Conservation (phyloP, 2,329 filamentous ascomycete genomes). For the Rasamsonia emersonii region DNA sequence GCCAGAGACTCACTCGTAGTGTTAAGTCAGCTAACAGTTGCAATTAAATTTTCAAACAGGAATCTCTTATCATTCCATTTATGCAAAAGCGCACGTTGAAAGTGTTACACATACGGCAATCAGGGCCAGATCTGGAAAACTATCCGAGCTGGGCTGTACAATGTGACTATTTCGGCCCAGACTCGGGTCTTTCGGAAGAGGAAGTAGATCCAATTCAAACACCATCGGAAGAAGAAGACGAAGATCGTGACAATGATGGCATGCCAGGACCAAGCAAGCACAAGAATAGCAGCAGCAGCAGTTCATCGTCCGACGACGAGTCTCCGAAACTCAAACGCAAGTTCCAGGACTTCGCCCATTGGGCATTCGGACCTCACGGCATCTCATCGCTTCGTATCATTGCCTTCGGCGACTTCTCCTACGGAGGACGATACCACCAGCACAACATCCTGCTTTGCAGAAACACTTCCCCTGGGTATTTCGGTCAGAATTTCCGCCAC, state of each 20-base stretch:
- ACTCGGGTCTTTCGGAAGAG: not conserved
- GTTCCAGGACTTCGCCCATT: constrained; percentile 3
- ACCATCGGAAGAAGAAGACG: not conserved
- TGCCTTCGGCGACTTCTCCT: constrained; percentile 1
- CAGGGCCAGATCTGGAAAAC: not conserved
- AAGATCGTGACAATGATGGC: too few relatives aligned
- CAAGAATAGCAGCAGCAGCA: not conserved
- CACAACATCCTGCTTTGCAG: not conserved
- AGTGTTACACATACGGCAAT: constrained; percentile 3
- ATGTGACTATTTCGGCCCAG: too few relatives aligned
- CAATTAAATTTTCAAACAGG: not conserved
- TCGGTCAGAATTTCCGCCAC: not conserved
- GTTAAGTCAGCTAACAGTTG: not conserved
- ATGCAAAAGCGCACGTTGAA: constrained; percentile 3
- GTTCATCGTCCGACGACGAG: not conserved
- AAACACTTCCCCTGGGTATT: not conserved
- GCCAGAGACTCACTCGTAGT: not conserved
- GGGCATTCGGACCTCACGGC: constrained; percentile 4
- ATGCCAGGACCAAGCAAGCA: too few relatives aligned
- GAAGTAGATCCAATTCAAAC: not conserved
- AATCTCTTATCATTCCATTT: constrained; percentile 1
- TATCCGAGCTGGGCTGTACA: not conserved
- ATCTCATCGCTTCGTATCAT: constrained; percentile 1
- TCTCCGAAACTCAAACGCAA: not conserved
- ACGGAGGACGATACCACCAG: not conserved